These are phyloP conservation scores for Globisporangium yorkense DNA, from an alignment of 352 stramenopile genomes.

Conservation along the genomic window DNA sequence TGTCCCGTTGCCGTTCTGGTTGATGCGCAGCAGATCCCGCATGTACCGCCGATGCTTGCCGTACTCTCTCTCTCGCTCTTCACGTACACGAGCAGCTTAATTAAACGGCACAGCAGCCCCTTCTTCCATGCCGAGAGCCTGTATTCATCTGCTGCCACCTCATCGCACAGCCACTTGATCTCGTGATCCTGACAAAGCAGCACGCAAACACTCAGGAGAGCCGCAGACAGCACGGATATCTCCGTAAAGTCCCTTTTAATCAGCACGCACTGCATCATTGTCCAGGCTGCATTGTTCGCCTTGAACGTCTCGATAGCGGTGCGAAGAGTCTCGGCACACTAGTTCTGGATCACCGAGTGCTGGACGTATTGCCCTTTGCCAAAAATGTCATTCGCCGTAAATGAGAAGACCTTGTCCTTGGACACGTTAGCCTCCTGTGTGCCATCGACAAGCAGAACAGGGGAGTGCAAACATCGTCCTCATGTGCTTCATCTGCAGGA, in stretches of 20 bases:
- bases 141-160: conserved; percentile 10
- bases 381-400: not conserved
- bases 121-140: conserved; percentile 15
- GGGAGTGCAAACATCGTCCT: not conserved
- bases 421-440: not conserved
- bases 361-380: not conserved
- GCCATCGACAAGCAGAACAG: not conserved
- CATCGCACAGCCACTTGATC: conserved; percentile 14
- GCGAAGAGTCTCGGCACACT: not conserved
- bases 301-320: not conserved
- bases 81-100: conserved; percentile 15
- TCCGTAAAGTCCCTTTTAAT: conserved; percentile 27
- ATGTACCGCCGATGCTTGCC: conserved; percentile 8
- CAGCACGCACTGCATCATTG: not conserved
- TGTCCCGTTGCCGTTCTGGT: not conserved
- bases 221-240: conserved; percentile 4
- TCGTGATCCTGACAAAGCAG: conserved; percentile 25
- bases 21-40: not conserved
- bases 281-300: not conserved
- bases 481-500: not conserved
- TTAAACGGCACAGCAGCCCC: conserved; percentile 5
- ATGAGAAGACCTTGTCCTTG: not conserved
- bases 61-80: conserved; percentile 8
- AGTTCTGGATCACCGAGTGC: not conserved
- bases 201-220: conserved; percentile 7